Evolutionary conservation across 2,329 filamentous ascomycete species (phyloP), one percentile per base, ranked within the genome.

Genomic region (Tolypocladium endophyticum): DNA sequence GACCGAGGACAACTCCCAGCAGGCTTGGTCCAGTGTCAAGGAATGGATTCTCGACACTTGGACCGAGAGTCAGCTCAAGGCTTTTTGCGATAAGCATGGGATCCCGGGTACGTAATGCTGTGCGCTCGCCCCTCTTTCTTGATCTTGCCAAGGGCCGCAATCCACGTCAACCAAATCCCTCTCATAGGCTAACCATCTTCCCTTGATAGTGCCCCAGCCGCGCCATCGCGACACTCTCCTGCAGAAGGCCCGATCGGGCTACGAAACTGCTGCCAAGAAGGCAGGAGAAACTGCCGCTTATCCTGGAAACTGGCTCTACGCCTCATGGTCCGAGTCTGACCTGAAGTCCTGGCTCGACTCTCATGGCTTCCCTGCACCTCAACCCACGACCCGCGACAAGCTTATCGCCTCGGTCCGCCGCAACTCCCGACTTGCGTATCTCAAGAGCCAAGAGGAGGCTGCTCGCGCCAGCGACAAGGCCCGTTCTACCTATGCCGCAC

Each of bases 41-140:
- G 88, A 93, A 68, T 97, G 94, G 94, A 89, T 97, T 66, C 88
- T 97, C 69, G 91, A 97, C 72, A 94, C 90, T 61, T 97, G 92
- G 90, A 87, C 88, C 65, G 93, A 97, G 60, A 97, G 92, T 65
- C 88, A 95, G 72, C 81, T 99, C 66, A 97, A 97, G 81, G 78
- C 89, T 1, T 97, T 97, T 76, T 88, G 92, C 64, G 93, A 97
- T 74, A 88, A 88, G 73, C 84, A 97, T 73, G 83, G 83, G 64
- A 91, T 99, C 68, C 90, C 92, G 60, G 80, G 81, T 83, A 73
- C 50, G 73, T 63, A 18, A 20, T 4, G 18, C 50, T n/a, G 25
- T 23, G 38, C 4, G 8, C n/a, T 25, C 38, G 36, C 4, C 60
- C 52, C 58, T 18, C 3, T 20, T 9, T 9, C n/a, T 11, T n/a